These are phyloP conservation scores for Daldinia concentrica DNA, from an alignment of 495 filamentous ascomycete species.

Conservation along the genomic window DNA sequence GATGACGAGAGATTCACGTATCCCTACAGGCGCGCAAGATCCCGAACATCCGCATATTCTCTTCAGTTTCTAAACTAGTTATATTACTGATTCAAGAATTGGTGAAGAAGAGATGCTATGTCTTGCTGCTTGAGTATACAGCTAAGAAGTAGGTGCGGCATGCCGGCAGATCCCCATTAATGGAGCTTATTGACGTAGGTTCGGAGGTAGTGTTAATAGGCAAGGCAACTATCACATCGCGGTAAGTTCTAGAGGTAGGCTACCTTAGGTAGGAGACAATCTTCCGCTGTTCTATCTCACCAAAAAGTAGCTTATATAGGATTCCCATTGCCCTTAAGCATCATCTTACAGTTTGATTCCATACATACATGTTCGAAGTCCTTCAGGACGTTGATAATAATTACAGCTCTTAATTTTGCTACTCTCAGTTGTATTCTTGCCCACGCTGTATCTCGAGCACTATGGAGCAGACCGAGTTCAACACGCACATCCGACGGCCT, in stretches of 20 bases:
- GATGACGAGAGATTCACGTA: constrained; percentile 1
- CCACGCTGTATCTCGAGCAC: background rate
- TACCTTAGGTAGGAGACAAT: background rate
- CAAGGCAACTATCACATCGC: background rate
- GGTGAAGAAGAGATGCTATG: background rate
- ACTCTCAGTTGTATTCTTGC: background rate
- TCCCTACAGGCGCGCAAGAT: background rate
- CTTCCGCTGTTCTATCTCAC: background rate
- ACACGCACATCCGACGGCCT: constrained; percentile 22
- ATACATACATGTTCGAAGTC: background rate
- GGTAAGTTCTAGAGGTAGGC: background rate
- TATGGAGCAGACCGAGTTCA: constrained; percentile 30
- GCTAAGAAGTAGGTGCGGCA: background rate
- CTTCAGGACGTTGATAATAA: background rate
- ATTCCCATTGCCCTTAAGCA: background rate
- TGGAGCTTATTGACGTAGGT: background rate
- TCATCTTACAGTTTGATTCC: background rate
- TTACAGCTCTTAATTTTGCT: background rate
- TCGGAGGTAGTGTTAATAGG: background rate
- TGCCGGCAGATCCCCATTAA: background rate
- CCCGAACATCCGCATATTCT: background rate
- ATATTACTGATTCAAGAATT: constrained; percentile 14
- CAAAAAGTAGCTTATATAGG: background rate
- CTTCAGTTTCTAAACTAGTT: background rate
- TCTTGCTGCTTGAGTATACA: constrained; percentile 1